These are phyloP conservation scores for Blepharisma undulans DNA, from an alignment of 169 alveolate genomes.

Conservation along the genomic window DNA sequence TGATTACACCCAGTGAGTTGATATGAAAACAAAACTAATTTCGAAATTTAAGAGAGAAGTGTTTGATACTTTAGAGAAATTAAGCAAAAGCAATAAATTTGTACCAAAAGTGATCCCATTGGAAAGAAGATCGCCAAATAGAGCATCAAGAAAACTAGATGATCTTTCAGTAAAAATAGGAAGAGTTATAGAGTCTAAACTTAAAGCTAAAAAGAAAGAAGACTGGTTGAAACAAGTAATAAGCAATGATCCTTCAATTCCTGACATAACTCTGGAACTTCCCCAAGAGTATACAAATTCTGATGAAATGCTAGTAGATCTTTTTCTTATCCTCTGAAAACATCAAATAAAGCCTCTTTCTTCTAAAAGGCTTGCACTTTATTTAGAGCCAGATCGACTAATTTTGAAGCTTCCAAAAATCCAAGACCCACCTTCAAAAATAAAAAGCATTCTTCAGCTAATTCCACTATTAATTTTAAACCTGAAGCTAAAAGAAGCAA, in stretches of 20 bases:
- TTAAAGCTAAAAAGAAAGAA: background rate
- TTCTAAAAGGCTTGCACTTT: background rate
- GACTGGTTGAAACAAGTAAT: background rate
- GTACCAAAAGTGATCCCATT: background rate
- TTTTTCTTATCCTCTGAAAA: background rate
- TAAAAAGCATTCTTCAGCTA: background rate
- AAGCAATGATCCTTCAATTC: background rate
- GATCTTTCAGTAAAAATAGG: constrained; percentile 19
- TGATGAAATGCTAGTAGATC: constrained; percentile 5
- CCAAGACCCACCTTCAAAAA: background rate
- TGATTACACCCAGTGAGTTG: background rate
- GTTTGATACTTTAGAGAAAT: background rate
- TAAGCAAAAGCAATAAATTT: background rate
- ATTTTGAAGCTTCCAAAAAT: background rate
- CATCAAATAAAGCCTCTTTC: background rate
- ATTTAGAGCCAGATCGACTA: background rate
- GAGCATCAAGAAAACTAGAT: background rate
- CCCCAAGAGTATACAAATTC: background rate
- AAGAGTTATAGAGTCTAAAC: background rate
- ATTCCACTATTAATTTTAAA: background rate
- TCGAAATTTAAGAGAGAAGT: background rate
- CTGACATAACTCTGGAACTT: background rate
- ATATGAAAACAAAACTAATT: background rate
- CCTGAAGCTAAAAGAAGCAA: constrained; percentile 2
- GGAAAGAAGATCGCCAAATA: background rate